phyloP scores from a whole-genome alignment of 495 filamentous ascomycete species.

The Penicillium verhagenii region DNA sequence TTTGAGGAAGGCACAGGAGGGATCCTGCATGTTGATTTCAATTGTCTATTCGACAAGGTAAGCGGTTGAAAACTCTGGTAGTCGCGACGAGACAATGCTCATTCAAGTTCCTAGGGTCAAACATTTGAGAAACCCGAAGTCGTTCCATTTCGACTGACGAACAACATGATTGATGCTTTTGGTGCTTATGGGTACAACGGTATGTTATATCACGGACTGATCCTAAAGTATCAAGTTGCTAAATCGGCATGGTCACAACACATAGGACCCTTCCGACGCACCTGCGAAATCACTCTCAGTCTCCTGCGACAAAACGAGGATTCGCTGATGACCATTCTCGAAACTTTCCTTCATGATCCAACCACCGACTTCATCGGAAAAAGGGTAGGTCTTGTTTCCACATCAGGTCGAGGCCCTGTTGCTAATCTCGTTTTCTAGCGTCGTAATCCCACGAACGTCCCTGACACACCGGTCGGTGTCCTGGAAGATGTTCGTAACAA shows the following conservation, averaged over 20 bases:
- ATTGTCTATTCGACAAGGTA: constrained; percentile 96
- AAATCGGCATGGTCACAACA: constrained; percentile 1
- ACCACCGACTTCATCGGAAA: constrained; percentile 87
- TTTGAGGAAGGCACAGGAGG: constrained; percentile 94
- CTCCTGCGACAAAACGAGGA: constrained; percentile 90
- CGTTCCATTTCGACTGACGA: constrained; percentile 96
- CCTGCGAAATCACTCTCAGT: constrained; percentile 80
- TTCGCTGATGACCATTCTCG: constrained; percentile 92
- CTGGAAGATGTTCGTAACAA: constrained; percentile 86
- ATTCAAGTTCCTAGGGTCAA: constrained; percentile 52
- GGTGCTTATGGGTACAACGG: constrained; percentile 87
- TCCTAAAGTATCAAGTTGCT: constrained; percentile 3
- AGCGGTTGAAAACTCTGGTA: neutral
- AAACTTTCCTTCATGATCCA: constrained; percentile 95
- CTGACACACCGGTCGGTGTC: constrained; percentile 84
- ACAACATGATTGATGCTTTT: constrained; percentile 98
- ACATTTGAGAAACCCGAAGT: constrained; percentile 93
- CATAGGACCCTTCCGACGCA: constrained; percentile 80
- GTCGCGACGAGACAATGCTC: neutral
- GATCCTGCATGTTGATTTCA: constrained; percentile 97
- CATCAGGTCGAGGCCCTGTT: neutral
- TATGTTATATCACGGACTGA: constrained; percentile 7
- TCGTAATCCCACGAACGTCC: constrained; percentile 59
- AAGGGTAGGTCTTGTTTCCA: constrained; percentile 47
- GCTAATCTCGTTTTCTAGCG: constrained; percentile 42